Conservation (phyloP, 192 early-diverging fungal genomes). For the Coemansia sp. region DNA sequence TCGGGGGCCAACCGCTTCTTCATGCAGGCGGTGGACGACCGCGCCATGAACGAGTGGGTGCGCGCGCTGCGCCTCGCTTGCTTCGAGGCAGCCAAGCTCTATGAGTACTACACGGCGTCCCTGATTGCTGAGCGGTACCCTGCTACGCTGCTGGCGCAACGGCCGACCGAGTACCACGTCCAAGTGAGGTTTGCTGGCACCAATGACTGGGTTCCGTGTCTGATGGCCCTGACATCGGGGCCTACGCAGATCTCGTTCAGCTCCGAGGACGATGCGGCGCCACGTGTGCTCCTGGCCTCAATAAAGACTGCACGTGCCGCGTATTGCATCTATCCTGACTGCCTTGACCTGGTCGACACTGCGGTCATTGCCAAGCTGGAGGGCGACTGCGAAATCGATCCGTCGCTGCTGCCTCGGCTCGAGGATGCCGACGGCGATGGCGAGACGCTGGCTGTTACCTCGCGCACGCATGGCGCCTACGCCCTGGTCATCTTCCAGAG, state of each 20-base stretch:
- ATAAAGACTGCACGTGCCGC: conserved; percentile 34
- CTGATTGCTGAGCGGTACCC: conserved; percentile 45
- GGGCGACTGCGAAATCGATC: conserved; percentile 54
- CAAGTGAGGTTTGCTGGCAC: conserved; percentile 53
- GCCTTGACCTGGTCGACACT: conserved; percentile 46
- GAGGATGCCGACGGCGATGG: conserved; percentile 43
- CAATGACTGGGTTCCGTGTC: conserved; percentile 55
- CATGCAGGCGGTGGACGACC: conserved; percentile 59
- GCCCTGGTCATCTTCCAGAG: conserved; percentile 53
- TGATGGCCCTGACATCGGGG: conserved; percentile 32
- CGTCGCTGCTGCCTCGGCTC: conserved; percentile 44
- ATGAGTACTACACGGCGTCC: conserved; percentile 71
- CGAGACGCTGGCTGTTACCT: conserved; percentile 18
- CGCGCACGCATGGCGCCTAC: conserved; percentile 48
- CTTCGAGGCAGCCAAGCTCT: conserved; percentile 70
- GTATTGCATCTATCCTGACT: conserved; percentile 56
- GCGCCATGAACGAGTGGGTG: conserved; percentile 66
- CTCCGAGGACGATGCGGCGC: conserved; percentile 17
- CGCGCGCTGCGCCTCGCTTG: conserved; percentile 69
- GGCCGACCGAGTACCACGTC: conserved; percentile 31
- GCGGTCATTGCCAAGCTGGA: conserved; percentile 57
- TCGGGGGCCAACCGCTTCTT: conserved; percentile 70
- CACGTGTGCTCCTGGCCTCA: conserved; percentile 32
- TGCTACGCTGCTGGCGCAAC: conserved; percentile 13
- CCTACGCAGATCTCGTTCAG: conserved; percentile 33